Evolutionary conservation across 1,139 yeast species (phyloP).

Genomic region (Taphrina pruni): DNA sequence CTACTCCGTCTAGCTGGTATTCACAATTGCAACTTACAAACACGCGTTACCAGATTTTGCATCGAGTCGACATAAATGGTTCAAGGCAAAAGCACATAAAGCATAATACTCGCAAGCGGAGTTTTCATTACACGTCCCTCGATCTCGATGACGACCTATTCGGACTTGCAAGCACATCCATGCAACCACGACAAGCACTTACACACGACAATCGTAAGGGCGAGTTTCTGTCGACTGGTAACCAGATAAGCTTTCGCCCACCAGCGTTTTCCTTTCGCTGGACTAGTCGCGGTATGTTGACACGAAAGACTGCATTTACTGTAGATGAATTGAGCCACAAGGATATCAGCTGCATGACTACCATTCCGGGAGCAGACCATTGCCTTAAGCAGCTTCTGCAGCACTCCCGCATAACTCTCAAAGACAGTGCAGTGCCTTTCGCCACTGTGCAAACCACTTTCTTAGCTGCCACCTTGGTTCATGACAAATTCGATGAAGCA

Average conservation of each 20-base stretch:
- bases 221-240: neutral
- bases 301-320: neutral
- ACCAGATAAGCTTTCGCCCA: neutral
- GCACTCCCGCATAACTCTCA: constrained; percentile 27
- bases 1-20: neutral
- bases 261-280: constrained; percentile 7
- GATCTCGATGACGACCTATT: constrained; percentile 7
- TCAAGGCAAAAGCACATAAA: neutral
- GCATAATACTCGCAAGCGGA: neutral
- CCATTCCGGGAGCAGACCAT: neutral
- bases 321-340: neutral
- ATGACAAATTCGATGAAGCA: constrained; percentile 5
- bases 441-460: constrained; percentile 35
- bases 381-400: constrained; percentile 17
- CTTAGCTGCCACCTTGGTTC: constrained; percentile 16
- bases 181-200: neutral
- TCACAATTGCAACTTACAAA: neutral
- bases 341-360: neutral
- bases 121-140: neutral
- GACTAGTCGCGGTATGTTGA: constrained; percentile 7
- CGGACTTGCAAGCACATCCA: neutral
- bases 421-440: constrained; percentile 23
- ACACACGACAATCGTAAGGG: neutral
- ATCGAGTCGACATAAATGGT: neutral
- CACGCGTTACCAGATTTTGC: neutral